These are phyloP conservation scores for Phytopythium ostracodes DNA, from an alignment of 352 stramenopile genomes.

Conservation along the genomic window DNA sequence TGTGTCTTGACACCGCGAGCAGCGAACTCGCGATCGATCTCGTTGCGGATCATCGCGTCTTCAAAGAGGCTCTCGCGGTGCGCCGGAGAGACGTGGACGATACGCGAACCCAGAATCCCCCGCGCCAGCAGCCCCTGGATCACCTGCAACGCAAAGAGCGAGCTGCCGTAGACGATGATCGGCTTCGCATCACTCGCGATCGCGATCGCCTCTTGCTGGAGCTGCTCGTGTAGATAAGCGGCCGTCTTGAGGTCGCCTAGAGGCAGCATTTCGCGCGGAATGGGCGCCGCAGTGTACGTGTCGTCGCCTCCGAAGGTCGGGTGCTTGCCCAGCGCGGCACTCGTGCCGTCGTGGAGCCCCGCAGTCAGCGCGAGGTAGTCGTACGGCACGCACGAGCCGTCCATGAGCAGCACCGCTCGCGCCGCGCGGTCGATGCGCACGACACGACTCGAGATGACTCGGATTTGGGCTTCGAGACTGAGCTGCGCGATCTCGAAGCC, in stretches of 20 bases:
- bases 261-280: constrained; percentile 20
- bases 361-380: constrained; percentile 79
- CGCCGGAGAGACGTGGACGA: constrained; percentile 53
- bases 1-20: constrained; percentile 30
- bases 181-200: constrained; percentile 6
- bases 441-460: constrained; percentile 53
- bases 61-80: constrained; percentile 42
- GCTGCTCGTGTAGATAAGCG: constrained; percentile 15
- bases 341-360: constrained; percentile 61
- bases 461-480: constrained; percentile 56
- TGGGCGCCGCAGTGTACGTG: constrained; percentile 20
- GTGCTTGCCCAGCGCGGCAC: constrained; percentile 33
- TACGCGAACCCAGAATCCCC: constrained; percentile 34
- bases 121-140: constrained; percentile 47
- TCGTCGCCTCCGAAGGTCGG: constrained; percentile 41
- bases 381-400: constrained; percentile 81
- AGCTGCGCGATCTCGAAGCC: constrained; percentile 47
- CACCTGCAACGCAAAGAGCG: constrained; percentile 62
- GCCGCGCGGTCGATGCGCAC: constrained; percentile 68
- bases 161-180: constrained; percentile 64
- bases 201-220: constrained; percentile 5
- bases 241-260: constrained; percentile 22
- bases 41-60: constrained; percentile 45
- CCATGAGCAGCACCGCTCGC: constrained; percentile 69
- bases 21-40: constrained; percentile 56